Evolutionary conservation across 1,284 basidiomycete species (phyloP), one percentile per base, ranked within the genome.

Genomic region (Ustilago loliicola): DNA sequence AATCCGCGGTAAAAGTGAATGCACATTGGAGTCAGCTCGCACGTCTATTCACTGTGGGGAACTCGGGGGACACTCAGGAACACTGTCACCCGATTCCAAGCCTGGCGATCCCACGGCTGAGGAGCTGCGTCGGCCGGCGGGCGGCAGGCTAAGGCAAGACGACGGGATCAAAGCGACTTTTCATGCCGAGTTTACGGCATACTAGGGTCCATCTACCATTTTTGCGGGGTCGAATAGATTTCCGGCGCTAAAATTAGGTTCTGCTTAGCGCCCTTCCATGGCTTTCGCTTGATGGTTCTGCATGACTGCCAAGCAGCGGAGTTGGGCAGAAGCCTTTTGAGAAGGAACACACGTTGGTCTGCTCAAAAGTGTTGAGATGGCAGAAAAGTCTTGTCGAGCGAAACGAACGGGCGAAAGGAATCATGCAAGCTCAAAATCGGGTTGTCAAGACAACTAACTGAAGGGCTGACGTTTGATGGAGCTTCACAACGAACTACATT

Each of bases 151-250:
- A 21, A 21, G n/a, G 19, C n/a, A 45, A 21, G 19, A 17, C 23
- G 48, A 29, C 9, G 25, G 27, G 15, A 15, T 15, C 17, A 29
- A 17, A 25, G 48, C 45, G 8, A 25, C 27, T n/a, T 56, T 50
- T 60, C 23, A 60, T 60, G 57, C 57, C 50, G 36, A 51, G 6
- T 13, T n/a, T 15, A 21, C 58, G 48, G 58, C 48, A 34, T 19
- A 34, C 47, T 19, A 40, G 47, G 48, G 45, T 34, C 51, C 34
- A 8, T 4, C 8, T 13, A 19, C 6, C 1, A 13, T 50, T 50
- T 47, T 63, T 57, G 66, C 55, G 48, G 61, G 51, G 66, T 25
- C 23, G 38, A 38, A 45, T 8, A 69, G 67, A 64, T 69, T 69
- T 29, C 67, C 61, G 67, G 67, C 56, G 57, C 67, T 69, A 69